Base-by-base conservation (phyloP, 192 early-diverging fungal species). In the Podila minutissima region DNA sequence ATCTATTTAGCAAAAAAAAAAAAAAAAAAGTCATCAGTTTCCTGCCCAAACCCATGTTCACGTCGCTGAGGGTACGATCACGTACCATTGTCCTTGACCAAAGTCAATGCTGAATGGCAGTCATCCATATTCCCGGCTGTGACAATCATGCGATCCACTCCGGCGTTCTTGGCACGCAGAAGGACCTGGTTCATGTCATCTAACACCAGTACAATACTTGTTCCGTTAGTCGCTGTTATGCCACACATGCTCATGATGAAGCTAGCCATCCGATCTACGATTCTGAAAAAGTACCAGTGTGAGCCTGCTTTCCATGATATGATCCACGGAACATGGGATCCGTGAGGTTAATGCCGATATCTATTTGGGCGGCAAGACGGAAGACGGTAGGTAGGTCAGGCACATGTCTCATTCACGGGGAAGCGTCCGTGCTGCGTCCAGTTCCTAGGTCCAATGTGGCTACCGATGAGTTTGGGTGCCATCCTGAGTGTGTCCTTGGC, bases 281-380 rank as follows among this genome's bases (percentile, higher is more conserved):
- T 5, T 4, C 55, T 69, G 67, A 28, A n/a, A 31, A 32, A 35
- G 26, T 77, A 92, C 90, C 89, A 51, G 71, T 64, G 69, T 97
- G 96, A 22, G 74, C 88, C 73, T 85, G 89, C 64, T 94, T 95
- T 24, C 89, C 94, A 65, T 94, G 89, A 84, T 97, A 97, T 46
- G 84, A 50, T 19, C 94, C 96, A 38, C 87, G 87, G 78, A 95
- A 97, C 87, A 96, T 91, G 22, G 92, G 88, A 78, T 97, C 95
- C 0, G 95, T 94, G 62, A 97, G 88, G 75, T 97, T 97, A 46
- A 92, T 91, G 28, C 93, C 96, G 83, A 97, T 96, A 65, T 97
- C 96, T 87, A 88, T 8, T 11, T 46, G 41, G 1, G 3, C 24
- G 38, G 24, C 12, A 19, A 59, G n/a, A 6, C 53, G 4, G 15